Evolutionary conservation across 139 green algal genomes (phyloP).

Genomic region (Coccomyxa sp.): DNA sequence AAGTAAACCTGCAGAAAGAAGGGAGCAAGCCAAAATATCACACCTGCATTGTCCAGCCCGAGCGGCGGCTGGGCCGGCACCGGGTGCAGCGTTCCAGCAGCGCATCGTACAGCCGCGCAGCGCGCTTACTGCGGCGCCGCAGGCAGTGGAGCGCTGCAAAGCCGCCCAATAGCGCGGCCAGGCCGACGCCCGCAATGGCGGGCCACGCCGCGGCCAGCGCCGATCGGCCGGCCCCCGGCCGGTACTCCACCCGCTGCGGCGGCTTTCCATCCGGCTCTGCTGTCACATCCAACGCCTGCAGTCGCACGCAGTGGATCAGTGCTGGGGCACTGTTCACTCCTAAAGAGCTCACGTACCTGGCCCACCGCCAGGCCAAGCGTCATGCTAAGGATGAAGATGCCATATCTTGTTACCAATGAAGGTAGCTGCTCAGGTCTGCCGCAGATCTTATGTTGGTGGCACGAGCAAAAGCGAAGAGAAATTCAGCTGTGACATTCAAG

Average conservation of each 20-base stretch:
- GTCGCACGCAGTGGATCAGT: background rate
- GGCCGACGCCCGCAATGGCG: background rate
- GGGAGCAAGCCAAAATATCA: no score
- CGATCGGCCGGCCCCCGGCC: background rate
- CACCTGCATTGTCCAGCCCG: no score
- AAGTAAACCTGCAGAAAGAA: no score
- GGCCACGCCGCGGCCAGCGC: background rate
- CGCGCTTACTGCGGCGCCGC: background rate
- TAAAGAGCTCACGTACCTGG: background rate
- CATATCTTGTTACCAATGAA: no score
- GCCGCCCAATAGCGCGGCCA: background rate
- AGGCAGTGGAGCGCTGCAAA: background rate
- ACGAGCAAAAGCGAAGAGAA: background rate
- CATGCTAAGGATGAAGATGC: no score
- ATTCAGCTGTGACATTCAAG: background rate
- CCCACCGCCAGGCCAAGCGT: no score
- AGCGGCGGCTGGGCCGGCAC: background rate
- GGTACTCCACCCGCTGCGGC: conserved; percentile 6
- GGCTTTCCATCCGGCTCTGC: conserved; percentile 11
- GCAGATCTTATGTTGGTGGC: background rate
- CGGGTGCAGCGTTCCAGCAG: background rate
- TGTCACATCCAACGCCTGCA: conserved; percentile 26
- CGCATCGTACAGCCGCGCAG: background rate
- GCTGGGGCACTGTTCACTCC: background rate
- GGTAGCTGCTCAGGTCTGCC: no score